phyloP scores from a whole-genome alignment of 331 rosid species.

The Saraca asoca region DNA sequence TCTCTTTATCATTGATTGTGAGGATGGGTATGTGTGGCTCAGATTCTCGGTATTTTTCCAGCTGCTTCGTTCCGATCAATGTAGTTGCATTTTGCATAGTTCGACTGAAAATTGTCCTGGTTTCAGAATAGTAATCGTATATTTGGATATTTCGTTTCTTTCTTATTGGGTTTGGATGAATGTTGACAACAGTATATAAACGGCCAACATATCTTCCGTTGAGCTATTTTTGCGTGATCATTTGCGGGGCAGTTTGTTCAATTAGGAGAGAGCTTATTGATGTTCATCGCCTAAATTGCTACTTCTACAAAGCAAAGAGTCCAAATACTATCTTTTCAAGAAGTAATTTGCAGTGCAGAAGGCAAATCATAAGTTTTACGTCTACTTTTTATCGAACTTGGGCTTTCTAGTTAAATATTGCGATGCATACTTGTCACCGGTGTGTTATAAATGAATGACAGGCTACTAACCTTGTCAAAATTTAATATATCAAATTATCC shows the following conservation, averaged over 20 bases:
- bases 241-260: conserved; percentile 16
- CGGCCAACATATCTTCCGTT: background rate
- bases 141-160: conserved; percentile 23
- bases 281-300: conserved; percentile 1
- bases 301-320: background rate
- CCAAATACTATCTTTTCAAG: background rate
- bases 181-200: background rate
- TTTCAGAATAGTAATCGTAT: conserved; percentile 16
- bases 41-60: conserved; percentile 8
- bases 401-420: conserved; percentile 21
- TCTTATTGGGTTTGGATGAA: too few species aligned
- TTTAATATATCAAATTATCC: too few species aligned
- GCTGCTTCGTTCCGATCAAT: background rate
- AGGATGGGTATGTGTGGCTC: conserved; percentile 21
- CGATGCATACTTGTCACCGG: background rate
- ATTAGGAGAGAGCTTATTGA: conserved; percentile 9
- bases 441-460: conserved; percentile 1
- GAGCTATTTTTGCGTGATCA: conserved; percentile 23
- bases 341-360: conserved; percentile 33
- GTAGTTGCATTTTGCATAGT: conserved; percentile 33
- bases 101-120: background rate
- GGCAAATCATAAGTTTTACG: conserved; percentile 47
- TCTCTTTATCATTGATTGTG: conserved; percentile 10
- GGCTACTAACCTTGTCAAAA: too few species aligned
- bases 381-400: conserved; percentile 26